Percentiles rank a stretch among this genome's conserved stretches.
These are phyloP conservation scores for Sonneratia caseolaris DNA, from an alignment of 345 rosid species.

Conservation along the genomic window DNA sequence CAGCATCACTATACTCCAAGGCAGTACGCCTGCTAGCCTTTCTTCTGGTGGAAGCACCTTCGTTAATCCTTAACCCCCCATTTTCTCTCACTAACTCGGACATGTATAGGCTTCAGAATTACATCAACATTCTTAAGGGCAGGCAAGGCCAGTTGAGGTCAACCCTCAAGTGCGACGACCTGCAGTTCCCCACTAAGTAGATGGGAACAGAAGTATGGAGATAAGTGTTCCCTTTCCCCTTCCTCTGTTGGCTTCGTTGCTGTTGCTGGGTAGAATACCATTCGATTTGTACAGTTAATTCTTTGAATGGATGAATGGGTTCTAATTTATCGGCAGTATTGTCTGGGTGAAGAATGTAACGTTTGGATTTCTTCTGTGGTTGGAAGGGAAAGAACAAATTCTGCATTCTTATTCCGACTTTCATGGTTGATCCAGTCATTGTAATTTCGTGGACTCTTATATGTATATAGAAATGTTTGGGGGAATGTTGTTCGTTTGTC, in stretches of 20 bases:
- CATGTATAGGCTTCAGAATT: conserved; percentile 51
- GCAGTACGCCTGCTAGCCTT: conserved; percentile 69
- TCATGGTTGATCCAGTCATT: not conserved
- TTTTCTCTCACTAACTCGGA: conserved; percentile 85
- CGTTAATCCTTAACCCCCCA: conserved; percentile 75
- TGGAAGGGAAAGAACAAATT: not conserved
- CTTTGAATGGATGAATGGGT: not conserved
- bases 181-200: conserved; percentile 10
- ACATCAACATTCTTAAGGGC: conserved; percentile 59
- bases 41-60: conserved; percentile 85
- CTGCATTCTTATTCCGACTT: not conserved
- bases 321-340: not conserved
- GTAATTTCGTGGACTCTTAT: not conserved
- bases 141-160: conserved; percentile 52
- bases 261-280: not conserved
- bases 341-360: not conserved
- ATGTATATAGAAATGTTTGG: not conserved
- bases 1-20: conserved; percentile 50
- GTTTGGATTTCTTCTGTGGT: not conserved
- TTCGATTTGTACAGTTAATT: conserved; percentile 1
- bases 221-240: not conserved
- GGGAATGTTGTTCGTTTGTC: not conserved
- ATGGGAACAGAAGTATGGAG: not conserved
- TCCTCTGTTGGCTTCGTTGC: not conserved
- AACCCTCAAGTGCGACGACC: conserved; percentile 43